A percentile compares a stretch with the other conserved stretches of the same genome.
Conservation (phyloP, 2,329 filamentous ascomycete genomes). For the Grosmannia penicillata region DNA sequence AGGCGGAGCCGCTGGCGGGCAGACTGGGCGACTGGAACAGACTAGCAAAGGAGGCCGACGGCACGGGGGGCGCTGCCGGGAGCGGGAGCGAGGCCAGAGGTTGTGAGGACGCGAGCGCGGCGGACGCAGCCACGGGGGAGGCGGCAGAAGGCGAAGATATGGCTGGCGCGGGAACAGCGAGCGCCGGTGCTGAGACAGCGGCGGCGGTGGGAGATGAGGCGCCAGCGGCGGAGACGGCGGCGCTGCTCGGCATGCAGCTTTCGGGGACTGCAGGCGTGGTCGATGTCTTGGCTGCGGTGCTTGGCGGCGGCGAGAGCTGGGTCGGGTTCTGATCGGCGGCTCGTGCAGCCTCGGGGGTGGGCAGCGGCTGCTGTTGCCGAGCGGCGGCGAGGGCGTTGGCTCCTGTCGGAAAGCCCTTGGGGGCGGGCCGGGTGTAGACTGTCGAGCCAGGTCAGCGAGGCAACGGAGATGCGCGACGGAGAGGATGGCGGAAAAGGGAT, state of each 20-base stretch:
- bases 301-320: background rate
- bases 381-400: constrained; percentile 12
- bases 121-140: background rate
- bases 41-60: constrained; percentile 11
- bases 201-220: background rate
- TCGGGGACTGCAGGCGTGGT: background rate
- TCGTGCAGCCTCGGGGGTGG: background rate
- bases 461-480: too few species aligned
- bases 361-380: constrained; percentile 3
- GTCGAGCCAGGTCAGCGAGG: too few species aligned
- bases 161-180: background rate
- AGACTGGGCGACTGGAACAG: constrained; percentile 8
- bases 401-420: constrained; percentile 23
- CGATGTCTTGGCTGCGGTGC: background rate
- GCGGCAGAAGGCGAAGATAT: background rate
- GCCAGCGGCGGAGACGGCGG: too few species aligned
- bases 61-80: constrained; percentile 11
- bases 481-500: background rate
- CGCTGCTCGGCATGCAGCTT: background rate
- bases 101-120: background rate
- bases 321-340: constrained; percentile 11
- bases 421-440: constrained; percentile 49
- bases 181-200: background rate
- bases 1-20: constrained; percentile 18
- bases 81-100: background rate